Evolutionary conservation across 768 basidiomycete genomes (phyloP).

Genomic region (Lactifluus rugatus): DNA sequence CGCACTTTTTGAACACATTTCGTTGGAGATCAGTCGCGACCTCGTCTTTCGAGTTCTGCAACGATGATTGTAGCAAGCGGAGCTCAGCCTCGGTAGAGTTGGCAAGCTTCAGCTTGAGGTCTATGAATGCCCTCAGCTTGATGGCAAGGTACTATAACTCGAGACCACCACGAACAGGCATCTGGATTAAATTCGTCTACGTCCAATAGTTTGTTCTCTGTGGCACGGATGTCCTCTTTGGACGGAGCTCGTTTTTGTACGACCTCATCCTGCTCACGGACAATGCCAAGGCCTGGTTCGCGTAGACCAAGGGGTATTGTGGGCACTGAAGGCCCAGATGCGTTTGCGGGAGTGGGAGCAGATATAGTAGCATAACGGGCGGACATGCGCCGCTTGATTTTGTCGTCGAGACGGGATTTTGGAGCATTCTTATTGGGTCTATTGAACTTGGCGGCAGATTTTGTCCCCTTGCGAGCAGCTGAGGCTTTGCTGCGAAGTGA

Average conservation of each 20-base stretch:
- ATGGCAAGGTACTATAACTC: background rate
- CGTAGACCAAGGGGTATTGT: constrained; percentile 40
- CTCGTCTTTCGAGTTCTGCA: constrained; percentile 59
- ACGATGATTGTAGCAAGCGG: constrained; percentile 62
- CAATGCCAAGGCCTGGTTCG: constrained; percentile 26
- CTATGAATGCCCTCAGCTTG: constrained; percentile 21
- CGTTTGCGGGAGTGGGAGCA: constrained; percentile 59
- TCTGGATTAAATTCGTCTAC: constrained; percentile 81
- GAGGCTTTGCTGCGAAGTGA: constrained; percentile 27
- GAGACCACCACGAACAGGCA: constrained; percentile 52
- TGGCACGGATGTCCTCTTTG: constrained; percentile 49
- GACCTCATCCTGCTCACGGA: constrained; percentile 42
- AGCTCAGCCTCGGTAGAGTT: constrained; percentile 82
- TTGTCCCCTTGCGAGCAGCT: constrained; percentile 2
- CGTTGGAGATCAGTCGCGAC: constrained; percentile 75
- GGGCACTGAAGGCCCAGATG: constrained; percentile 48
- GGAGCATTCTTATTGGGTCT: constrained; percentile 24
- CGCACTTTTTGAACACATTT: constrained; percentile 96
- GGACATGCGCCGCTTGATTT: constrained; percentile 94
- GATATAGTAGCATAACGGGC: constrained; percentile 87
- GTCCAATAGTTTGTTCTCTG: constrained; percentile 55
- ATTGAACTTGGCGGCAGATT: constrained; percentile 13
- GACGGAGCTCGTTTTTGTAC: constrained; percentile 31
- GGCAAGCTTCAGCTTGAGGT: constrained; percentile 77
- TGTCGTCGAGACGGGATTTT: constrained; percentile 60